Conservation (phyloP, 2,329 filamentous ascomycete species). For the Colletotrichum sp. region DNA sequence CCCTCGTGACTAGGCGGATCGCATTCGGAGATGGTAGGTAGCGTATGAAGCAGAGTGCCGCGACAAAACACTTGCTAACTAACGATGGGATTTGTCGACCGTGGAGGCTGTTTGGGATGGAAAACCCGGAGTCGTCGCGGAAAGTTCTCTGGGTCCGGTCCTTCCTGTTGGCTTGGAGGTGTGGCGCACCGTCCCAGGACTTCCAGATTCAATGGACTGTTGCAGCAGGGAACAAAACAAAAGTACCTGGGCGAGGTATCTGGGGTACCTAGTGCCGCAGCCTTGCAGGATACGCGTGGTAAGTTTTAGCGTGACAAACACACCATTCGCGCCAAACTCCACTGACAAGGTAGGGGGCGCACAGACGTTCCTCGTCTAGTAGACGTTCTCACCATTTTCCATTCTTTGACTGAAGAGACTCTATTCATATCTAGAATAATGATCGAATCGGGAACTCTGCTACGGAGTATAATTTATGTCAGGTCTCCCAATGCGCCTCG, state of each 20-base stretch:
- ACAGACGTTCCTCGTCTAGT: background rate
- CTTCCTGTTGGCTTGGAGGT: background rate
- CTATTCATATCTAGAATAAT: background rate
- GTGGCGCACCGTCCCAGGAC: background rate
- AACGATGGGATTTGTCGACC: background rate
- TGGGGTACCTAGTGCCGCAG: background rate
- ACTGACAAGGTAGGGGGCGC: background rate
- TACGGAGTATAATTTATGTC: background rate
- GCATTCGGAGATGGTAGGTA: background rate
- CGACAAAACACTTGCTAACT: background rate
- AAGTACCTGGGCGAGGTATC: background rate
- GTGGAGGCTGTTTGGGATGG: background rate
- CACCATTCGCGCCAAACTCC: background rate
- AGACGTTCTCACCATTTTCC: background rate
- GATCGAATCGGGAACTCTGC: background rate
- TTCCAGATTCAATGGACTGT: background rate
- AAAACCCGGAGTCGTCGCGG: background rate
- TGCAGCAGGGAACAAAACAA: background rate
- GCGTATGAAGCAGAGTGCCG: background rate
- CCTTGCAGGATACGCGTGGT: constrained; percentile 10
- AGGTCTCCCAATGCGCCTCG: background rate
- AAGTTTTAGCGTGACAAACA: constrained; percentile 10
- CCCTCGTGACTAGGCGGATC: background rate
- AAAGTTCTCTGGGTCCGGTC: background rate
- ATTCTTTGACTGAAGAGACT: background rate